These are phyloP conservation scores for Amphichorda felina DNA, from an alignment of 2,329 filamentous ascomycete genomes.

Conservation along the genomic window DNA sequence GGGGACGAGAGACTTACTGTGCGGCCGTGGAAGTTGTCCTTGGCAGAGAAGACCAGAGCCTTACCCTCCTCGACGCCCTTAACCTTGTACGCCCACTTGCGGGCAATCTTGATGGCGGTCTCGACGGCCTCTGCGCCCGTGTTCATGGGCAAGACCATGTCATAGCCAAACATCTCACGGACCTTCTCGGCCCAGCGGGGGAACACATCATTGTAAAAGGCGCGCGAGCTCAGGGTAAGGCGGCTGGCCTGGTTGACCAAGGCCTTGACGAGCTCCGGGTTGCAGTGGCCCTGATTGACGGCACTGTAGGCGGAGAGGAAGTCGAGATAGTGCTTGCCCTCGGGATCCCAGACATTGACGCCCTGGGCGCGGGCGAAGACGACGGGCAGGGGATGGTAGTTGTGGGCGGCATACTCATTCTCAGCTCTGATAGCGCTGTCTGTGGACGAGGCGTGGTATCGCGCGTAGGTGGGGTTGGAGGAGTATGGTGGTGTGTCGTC, in stretches of 20 bases:
- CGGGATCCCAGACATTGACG: constrained; percentile 90
- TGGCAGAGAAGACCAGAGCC: constrained; percentile 72
- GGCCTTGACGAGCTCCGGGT: constrained; percentile 88
- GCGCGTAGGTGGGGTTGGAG: constrained; percentile 18
- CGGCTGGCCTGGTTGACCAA: constrained; percentile 81
- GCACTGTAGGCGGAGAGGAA: constrained; percentile 97
- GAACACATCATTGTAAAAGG: constrained; percentile 98
- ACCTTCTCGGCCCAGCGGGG: constrained; percentile 91
- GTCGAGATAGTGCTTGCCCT: constrained; percentile 90
- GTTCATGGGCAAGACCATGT: constrained; percentile 98
- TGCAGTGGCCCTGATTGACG: constrained; percentile 96
- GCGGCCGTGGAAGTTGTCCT: constrained; percentile 92
- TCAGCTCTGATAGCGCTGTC: constrained; percentile 70
- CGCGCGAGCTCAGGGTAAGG: constrained; percentile 82
- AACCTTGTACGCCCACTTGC: constrained; percentile 96
- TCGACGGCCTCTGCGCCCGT: constrained; percentile 94
- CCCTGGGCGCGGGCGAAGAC: constrained; percentile 82
- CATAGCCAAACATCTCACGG: constrained; percentile 79
- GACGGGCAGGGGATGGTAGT: constrained; percentile 94
- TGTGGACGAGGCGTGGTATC: constrained; percentile 68
- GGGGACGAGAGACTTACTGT: constrained; percentile 50
- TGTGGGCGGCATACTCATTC: constrained; percentile 83
- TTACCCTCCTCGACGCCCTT: constrained; percentile 80
- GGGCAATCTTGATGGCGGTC: constrained; percentile 88
- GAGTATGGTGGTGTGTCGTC: constrained; percentile 23